Base-by-base conservation (phyloP, 176 grass and related monocot genomes). In the Carex cristatella region DNA sequence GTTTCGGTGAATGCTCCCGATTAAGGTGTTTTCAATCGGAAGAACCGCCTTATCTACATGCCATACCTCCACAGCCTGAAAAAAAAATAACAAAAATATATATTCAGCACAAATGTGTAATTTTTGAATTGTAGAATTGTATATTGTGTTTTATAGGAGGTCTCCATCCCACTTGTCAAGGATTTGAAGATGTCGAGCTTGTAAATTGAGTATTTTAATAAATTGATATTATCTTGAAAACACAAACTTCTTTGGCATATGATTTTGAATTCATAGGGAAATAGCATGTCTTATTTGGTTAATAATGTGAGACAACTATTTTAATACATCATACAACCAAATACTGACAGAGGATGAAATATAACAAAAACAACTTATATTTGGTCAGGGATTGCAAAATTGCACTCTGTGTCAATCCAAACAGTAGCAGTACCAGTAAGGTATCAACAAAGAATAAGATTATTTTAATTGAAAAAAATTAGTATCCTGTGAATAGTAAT, bases 11-110 rank as follows among this genome's bases (percentile, higher is more conserved):
- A 88, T 88, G 77, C 90, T 94, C 86, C 92, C 92, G 40, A 84
- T 76, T 42, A 86, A 67, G 80, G 88, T 84, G 87, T 92, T 92
- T 83, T 94, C 92, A 28, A 92, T 94, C 7, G 90, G 88, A 85
- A 94, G 88, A 65, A 94, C 64, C 4, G 58, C 86, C 89, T 83
- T 90, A 48, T 92, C 84, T 10, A 80, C 92, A 79, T 88, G 88
- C 57, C 74, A 94, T 79, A 89, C 58, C 13, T 94, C 88, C 49
- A 94, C 88, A 73, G 92, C 92, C 92, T 94, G 71, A 57, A 10
- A 83, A 61, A 32, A 42, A 23, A 83, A 79, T 12, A 64, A 59
- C 15, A 80, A 11, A 37, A 74, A 35, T 82, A 86, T 67, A 23
- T 23, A 35, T 35, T 7, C 46, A 35, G 12, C 19, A 33, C 13